A percentile compares a stretch with the other conserved stretches of the same genome.
Evolutionary conservation across 2,329 filamentous ascomycete species (phyloP).

Genomic region (Curvularia sp.): DNA sequence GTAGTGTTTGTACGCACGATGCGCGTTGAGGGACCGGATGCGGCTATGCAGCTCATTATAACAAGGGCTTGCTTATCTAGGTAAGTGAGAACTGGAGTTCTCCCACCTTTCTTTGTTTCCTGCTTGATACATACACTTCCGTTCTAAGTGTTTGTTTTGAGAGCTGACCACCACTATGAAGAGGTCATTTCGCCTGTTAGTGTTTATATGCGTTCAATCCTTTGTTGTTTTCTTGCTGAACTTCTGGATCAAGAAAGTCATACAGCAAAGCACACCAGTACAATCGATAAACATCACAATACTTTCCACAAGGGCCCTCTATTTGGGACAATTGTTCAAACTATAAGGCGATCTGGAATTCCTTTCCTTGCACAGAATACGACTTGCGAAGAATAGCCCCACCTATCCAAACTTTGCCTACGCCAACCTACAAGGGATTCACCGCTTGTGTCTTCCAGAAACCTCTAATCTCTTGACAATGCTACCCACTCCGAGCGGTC

Average conservation of each 20-base stretch:
- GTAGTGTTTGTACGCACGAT: neutral
- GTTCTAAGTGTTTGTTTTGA: slow-evolving; percentile 2
- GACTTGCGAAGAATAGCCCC: neutral
- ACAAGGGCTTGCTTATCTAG: slow-evolving; percentile 1
- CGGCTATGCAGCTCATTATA: neutral
- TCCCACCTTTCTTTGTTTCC: slow-evolving; percentile 4
- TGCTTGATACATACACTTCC: neutral
- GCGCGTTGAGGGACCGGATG: slow-evolving; percentile 1
- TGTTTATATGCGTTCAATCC: neutral
- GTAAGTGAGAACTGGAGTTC: slow-evolving; percentile 1
- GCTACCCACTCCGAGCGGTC: neutral
- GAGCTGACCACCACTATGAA: neutral
- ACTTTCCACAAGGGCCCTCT: too few species aligned
- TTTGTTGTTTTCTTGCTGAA: neutral
- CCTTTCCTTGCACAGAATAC: too few species aligned
- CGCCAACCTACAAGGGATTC: neutral
- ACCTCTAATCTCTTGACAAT: neutral
- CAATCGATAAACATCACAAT: neutral
- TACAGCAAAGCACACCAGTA: neutral
- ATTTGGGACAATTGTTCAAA: neutral
- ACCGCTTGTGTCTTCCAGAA: too few species aligned
- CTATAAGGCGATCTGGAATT: neutral
- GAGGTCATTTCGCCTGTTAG: neutral
- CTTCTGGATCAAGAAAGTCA: neutral
- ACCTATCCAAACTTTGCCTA: neutral